Evolutionary conservation across 305 asterid genomes (phyloP).

Genomic region (Fraxinus angustifolia): DNA sequence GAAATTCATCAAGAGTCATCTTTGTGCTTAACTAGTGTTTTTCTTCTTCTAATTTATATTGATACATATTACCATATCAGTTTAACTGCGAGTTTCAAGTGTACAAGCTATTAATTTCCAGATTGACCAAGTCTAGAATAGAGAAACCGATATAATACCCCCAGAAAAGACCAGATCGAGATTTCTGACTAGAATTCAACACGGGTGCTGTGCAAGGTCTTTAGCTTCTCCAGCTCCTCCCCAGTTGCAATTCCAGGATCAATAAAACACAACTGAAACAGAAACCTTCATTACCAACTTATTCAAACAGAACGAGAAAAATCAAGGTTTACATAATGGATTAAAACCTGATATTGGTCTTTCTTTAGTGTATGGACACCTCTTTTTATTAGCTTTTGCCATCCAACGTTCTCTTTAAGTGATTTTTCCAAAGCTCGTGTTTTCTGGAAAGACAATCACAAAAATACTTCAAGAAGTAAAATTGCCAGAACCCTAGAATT

Average conservation of each 20-base stretch:
- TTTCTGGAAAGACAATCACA: conserved; percentile 38
- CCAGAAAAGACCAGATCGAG: background rate
- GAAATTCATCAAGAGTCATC: background rate
- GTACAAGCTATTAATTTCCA: background rate
- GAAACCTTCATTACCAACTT: conserved; percentile 15
- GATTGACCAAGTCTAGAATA: background rate
- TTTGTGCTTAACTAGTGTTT: background rate
- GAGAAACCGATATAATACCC: background rate
- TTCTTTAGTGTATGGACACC: conserved; percentile 72
- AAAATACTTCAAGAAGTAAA: conserved; percentile 1
- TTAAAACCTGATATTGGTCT: conserved; percentile 65
- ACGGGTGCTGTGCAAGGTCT: conserved; percentile 48
- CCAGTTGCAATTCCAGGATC: conserved; percentile 68
- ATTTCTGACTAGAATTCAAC: conserved; percentile 41
- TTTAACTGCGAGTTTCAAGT: background rate
- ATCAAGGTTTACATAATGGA: background rate
- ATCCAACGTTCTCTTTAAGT: conserved; percentile 56
- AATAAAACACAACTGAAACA: conserved; percentile 59
- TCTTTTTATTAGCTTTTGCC: conserved; percentile 77
- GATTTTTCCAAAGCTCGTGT: conserved; percentile 57
- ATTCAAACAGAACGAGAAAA: conserved; percentile 15
- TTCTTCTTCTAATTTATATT: background rate
- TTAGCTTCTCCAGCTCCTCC: conserved; percentile 58
- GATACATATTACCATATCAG: background rate
- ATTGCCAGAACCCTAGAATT: background rate